phyloP scores from a whole-genome alignment of 768 basidiomycete genomes.

The Termitomyces sp. region DNA sequence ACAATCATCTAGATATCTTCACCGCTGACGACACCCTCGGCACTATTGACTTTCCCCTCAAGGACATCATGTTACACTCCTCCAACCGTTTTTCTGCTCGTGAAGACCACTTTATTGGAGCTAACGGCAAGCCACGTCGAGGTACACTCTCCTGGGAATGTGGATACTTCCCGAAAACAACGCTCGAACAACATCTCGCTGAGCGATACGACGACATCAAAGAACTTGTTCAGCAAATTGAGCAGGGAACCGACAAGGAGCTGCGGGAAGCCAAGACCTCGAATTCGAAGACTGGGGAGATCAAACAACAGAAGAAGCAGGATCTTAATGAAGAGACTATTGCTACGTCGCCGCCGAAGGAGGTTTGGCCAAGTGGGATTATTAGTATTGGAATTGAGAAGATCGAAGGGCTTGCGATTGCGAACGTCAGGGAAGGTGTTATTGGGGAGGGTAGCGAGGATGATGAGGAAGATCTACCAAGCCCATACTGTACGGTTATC shows the following conservation, averaged over 20 bases:
- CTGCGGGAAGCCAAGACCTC: conserved; percentile 35
- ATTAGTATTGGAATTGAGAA: conserved; percentile 65
- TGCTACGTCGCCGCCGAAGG: conserved; percentile 49
- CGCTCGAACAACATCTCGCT: conserved; percentile 36
- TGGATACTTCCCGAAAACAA: conserved; percentile 53
- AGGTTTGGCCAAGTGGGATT: conserved; percentile 65
- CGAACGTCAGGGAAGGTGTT: conserved; percentile 52
- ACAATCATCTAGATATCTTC: conserved; percentile 27
- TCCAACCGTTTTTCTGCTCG: conserved; percentile 47
- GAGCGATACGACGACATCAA: conserved; percentile 31
- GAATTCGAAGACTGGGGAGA: conserved; percentile 25
- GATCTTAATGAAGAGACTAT: conserved; percentile 37
- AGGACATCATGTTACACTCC: conserved; percentile 30
- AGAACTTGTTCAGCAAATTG: conserved; percentile 24
- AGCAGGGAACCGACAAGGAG: conserved; percentile 46
- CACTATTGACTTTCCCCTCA: conserved; percentile 40
- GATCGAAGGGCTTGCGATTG: conserved; percentile 61
- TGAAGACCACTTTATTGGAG: conserved; percentile 41
- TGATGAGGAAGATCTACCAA: conserved; percentile 62
- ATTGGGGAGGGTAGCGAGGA: conserved; percentile 53
- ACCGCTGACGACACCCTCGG: conserved; percentile 53
- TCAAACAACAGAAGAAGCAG: conserved; percentile 21
- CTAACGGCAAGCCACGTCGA: conserved; percentile 27
- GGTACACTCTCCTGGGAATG: conserved; percentile 47
- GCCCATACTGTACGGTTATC: conserved; percentile 54